Conservation (phyloP, 129 eudicot genomes). For the Gnaphalium uliginosum region DNA sequence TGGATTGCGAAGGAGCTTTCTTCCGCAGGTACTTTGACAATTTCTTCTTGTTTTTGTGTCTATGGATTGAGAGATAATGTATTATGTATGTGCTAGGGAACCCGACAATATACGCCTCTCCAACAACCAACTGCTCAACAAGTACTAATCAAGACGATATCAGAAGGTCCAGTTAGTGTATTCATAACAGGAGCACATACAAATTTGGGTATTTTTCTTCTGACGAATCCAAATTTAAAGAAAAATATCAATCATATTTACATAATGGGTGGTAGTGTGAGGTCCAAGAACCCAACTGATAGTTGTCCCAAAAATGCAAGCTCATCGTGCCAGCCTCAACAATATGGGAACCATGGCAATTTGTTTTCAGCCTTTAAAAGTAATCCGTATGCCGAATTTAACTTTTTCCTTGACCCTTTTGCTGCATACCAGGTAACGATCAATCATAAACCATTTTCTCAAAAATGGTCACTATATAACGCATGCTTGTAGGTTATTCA, state of each 20-base stretch:
- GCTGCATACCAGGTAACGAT: conserved; percentile 81
- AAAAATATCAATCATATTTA: conserved; percentile 73
- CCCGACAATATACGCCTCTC: conserved; percentile 57
- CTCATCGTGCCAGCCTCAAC: conserved; percentile 57
- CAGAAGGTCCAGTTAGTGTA: conserved; percentile 59
- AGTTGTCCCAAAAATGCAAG: conserved; percentile 57
- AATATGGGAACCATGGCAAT: conserved; percentile 78
- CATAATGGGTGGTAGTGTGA: conserved; percentile 90
- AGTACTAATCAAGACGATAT: conserved; percentile 67
- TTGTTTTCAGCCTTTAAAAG: conserved; percentile 58
- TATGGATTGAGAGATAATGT: neutral
- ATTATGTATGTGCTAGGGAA: no score
- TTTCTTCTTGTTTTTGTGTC: neutral
- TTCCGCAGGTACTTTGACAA: conserved; percentile 63
- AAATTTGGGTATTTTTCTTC: conserved; percentile 64
- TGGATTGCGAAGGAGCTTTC: conserved; percentile 71
- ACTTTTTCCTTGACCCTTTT: conserved; percentile 79
- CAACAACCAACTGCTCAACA: conserved; percentile 66
- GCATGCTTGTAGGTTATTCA: conserved; percentile 63
- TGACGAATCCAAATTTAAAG: conserved; percentile 72
- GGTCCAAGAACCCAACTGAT: conserved; percentile 70
- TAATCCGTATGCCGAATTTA: conserved; percentile 92
- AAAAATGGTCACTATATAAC: neutral
- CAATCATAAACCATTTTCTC: neutral
- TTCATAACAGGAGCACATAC: conserved; percentile 62